phyloP scores from a whole-genome alignment of 129 eudicot genomes.

The Escallonia rubra region DNA sequence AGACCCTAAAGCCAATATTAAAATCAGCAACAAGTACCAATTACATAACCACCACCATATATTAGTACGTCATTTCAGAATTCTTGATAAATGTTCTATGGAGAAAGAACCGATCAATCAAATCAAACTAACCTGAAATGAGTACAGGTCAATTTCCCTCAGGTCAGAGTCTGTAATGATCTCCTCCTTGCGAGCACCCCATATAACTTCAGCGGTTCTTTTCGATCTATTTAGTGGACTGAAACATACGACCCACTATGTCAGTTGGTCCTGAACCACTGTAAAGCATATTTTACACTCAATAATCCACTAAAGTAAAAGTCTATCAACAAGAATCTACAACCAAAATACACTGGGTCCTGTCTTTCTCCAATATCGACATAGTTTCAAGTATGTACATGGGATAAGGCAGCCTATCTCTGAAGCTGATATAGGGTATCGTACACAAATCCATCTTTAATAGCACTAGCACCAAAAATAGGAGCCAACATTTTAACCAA shows the following conservation, averaged over 20 bases:
- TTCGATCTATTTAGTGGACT: constrained; percentile 81
- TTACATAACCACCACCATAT: neutral
- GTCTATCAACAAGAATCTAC: too few relatives aligned
- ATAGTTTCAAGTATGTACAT: too few relatives aligned
- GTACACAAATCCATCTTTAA: too few relatives aligned
- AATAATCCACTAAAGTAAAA: neutral
- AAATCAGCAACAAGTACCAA: neutral
- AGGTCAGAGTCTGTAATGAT: constrained; percentile 71
- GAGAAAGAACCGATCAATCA: constrained; percentile 15
- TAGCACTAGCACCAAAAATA: too few relatives aligned
- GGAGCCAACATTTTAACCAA: too few relatives aligned
- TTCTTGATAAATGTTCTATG: constrained; percentile 3
- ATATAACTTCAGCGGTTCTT: constrained; percentile 92
- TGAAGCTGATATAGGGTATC: too few relatives aligned
- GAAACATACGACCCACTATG: constrained; percentile 20
- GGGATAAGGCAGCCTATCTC: too few relatives aligned
- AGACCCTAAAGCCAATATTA: constrained; percentile 55
- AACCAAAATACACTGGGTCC: too few relatives aligned
- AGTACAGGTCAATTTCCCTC: constrained; percentile 92
- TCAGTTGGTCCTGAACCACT: neutral
- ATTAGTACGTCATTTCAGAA: neutral
- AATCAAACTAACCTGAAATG: constrained; percentile 71
- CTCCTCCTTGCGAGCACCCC: constrained; percentile 71
- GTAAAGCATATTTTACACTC: neutral
- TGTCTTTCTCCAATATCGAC: too few relatives aligned